These are phyloP conservation scores for Cladosporium oxysporum DNA, from an alignment of 2,329 filamentous ascomycete genomes.

Conservation along the genomic window DNA sequence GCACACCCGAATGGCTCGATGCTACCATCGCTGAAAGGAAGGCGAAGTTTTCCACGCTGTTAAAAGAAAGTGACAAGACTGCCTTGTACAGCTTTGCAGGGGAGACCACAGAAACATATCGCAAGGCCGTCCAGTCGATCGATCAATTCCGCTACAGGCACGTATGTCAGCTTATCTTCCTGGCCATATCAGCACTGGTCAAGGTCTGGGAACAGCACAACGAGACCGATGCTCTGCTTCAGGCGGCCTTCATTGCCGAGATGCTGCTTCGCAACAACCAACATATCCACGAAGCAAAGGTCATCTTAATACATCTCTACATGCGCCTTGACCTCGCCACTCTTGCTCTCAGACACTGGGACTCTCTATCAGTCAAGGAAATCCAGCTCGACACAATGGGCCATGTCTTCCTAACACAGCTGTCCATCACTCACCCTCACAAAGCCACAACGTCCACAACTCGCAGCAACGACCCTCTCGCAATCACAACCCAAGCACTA, in stretches of 20 bases:
- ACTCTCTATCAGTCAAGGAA: constrained; percentile 39
- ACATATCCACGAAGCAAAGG: constrained; percentile 37
- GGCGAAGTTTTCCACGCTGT: neutral
- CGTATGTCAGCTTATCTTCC: constrained; percentile 27
- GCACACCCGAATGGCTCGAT: constrained; percentile 19
- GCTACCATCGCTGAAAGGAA: constrained; percentile 16
- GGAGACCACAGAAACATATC: constrained; percentile 10
- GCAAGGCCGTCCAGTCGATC: constrained; percentile 14
- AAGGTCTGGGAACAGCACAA: constrained; percentile 28
- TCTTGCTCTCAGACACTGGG: constrained; percentile 34
- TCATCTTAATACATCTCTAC: constrained; percentile 39
- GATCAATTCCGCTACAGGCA: constrained; percentile 19
- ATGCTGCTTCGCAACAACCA: constrained; percentile 29
- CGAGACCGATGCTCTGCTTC: constrained; percentile 30
- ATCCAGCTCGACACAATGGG: constrained; percentile 40
- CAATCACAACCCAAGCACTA: constrained; percentile 32
- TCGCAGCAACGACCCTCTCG: constrained; percentile 32
- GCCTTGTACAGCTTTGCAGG: constrained; percentile 15
- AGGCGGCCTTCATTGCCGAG: constrained; percentile 35
- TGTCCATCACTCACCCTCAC: constrained; percentile 36
- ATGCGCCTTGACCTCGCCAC: constrained; percentile 37
- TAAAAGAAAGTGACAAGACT: constrained; percentile 5
- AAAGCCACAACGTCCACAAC: constrained; percentile 25
- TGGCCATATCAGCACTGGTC: constrained; percentile 37
- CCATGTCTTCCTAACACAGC: constrained; percentile 36